Percentiles rank a stretch among this genome's conserved stretches.
Conservation (phyloP, 2,329 filamentous ascomycete genomes). For the Torrubiella hemipterigena region DNA sequence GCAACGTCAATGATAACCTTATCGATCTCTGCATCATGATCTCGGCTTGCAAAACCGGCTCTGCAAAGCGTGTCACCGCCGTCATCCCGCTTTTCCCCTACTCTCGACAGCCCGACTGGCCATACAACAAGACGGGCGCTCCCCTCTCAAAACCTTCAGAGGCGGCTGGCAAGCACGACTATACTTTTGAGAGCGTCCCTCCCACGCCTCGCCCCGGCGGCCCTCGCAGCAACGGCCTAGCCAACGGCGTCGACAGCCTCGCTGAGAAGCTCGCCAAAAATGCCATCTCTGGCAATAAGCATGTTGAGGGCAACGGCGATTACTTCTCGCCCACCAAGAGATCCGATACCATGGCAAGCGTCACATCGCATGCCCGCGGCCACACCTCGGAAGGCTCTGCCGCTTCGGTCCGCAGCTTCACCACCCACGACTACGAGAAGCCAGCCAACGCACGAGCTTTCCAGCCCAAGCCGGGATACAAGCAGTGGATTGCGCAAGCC, state of each 20-base stretch:
- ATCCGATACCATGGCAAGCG: conserved; percentile 22
- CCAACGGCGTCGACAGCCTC: conserved; percentile 56
- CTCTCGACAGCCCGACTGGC: conserved; percentile 88
- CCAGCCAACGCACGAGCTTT: conserved; percentile 43
- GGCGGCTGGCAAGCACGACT: conserved; percentile 44
- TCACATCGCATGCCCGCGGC: conserved; percentile 20
- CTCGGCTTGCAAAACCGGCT: conserved; percentile 92
- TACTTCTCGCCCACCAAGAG: conserved; percentile 20
- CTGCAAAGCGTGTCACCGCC: conserved; percentile 83
- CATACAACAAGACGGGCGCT: conserved; percentile 91
- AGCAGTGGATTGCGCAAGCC: conserved; percentile 96
- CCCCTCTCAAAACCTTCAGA: conserved; percentile 62
- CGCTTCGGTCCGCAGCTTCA: conserved; percentile 37
- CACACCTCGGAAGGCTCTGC: conserved; percentile 25
- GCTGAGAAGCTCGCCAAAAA: conserved; percentile 63
- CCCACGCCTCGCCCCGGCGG: conserved; percentile 68
- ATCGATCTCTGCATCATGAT: conserved; percentile 97
- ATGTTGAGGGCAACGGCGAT: conserved; percentile 16
- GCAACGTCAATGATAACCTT: conserved; percentile 89
- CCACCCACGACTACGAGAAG: conserved; percentile 55
- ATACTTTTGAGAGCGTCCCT: conserved; percentile 88
- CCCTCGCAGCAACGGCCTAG: conserved; percentile 51
- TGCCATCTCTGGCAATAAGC: conserved; percentile 35
- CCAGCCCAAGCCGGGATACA: conserved; percentile 83
- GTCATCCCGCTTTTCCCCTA: conserved; percentile 95